Base-by-base conservation (phyloP, 345 rosid genomes). In the Citrus sp. region DNA sequence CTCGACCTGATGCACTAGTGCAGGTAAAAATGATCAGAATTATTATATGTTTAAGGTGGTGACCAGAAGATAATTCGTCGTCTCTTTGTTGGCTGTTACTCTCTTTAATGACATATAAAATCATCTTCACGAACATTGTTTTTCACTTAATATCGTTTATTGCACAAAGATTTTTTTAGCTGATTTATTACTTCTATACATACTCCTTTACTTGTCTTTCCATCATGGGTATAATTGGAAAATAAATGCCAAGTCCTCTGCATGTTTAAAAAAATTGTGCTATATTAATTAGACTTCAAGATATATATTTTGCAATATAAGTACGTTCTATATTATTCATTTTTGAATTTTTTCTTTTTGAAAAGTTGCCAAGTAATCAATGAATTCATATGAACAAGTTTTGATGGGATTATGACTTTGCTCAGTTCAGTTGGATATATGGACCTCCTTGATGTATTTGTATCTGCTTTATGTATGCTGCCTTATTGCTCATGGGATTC, bases 1-100 rank as follows among this genome's bases (percentile, higher is more conserved):
- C 98, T 72, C 95, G 98, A 69, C 99, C 98, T 78, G 98, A 97
- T 71, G 98, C 99, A 56, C 88, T 97, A 54, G 97, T 97, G 58
- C 99, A 96, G 97, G 99, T 96, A 86, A 30, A 79, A 60, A 38
- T 61, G 6, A 34, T 32, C 64, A 74, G 16, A 38, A n/a, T 25
- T 67, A 24, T 40, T 25, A 25, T 72, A 63, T 74, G 19, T 68
- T 59, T 38, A 67, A 76, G 59, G 42, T 80, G 9, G 19, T 37
- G 25, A 34, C 42, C 34, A 75, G 42, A 42, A 68, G 10, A 69
- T 40, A 12, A 59, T 51, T 72, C 24, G 32, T 27, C 35, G 30
- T 65, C n/a, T 22, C 66, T 25, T 7, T 54, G 42, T 32, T 64
- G 56, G 18, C 19, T 62, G 6, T 37, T 21, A 65, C 28, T 46